phyloP scores from a whole-genome alignment of 2,329 filamentous ascomycete species.

The Colletotrichum tanaceti region DNA sequence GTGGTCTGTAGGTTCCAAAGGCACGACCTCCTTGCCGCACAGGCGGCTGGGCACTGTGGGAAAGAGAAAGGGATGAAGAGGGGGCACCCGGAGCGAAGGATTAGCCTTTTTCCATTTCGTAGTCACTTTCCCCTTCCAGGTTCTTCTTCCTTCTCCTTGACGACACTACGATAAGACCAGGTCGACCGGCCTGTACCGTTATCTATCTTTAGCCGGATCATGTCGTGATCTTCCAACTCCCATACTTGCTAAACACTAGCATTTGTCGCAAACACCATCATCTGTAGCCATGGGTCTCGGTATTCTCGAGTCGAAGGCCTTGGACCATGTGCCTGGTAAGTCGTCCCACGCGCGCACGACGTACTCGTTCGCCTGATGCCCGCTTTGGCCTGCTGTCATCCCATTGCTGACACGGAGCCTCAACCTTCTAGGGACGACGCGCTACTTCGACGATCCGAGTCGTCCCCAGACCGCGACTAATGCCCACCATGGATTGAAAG shows the following conservation, averaged over 20 bases:
- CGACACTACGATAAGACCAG: constrained; percentile 1
- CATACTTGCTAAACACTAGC: not conserved
- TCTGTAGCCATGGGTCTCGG: constrained; percentile 72
- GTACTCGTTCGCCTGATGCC: constrained; percentile 1
- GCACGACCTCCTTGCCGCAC: not conserved
- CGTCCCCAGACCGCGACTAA: constrained; percentile 57
- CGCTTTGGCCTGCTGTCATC: constrained; percentile 29
- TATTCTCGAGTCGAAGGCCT: constrained; percentile 74
- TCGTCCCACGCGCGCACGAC: not conserved
- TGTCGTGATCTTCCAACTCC: constrained; percentile 18
- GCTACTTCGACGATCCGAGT: constrained; percentile 71
- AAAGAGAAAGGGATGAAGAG: not conserved
- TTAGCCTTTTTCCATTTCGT: constrained; percentile 5
- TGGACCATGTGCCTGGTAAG: constrained; percentile 80
- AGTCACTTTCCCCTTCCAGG: not conserved
- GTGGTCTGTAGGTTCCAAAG: not conserved
- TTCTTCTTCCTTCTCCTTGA: not conserved
- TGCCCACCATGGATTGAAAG: constrained; percentile 70
- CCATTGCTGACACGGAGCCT: constrained; percentile 11
- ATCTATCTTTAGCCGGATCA: not conserved
- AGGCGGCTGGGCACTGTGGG: not conserved
- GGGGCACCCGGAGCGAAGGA: not conserved
- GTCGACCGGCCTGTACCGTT: not conserved
- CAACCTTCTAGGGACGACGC: constrained; percentile 63
- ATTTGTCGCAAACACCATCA: not conserved